These are phyloP conservation scores for Metschnikowia gelsemii DNA, from an alignment of 805 yeast genomes.

Conservation along the genomic window DNA sequence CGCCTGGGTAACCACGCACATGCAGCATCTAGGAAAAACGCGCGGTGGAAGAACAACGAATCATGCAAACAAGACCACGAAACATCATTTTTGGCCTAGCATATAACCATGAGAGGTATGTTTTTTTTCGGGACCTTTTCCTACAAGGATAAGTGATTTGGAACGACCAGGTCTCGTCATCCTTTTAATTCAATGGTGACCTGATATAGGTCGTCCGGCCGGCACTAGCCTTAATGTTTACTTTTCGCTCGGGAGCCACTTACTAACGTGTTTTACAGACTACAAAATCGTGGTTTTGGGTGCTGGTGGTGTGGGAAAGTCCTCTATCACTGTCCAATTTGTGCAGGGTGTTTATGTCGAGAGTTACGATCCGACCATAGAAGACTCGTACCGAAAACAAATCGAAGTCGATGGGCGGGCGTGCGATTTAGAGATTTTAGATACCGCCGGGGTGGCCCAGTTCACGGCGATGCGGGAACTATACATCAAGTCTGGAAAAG, in stretches of 20 bases:
- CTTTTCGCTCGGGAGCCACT: slow-evolving; percentile 1
- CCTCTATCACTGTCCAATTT: slow-evolving; percentile 88
- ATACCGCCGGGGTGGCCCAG: slow-evolving; percentile 74
- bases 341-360: slow-evolving; percentile 89
- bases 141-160: no score
- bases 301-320: slow-evolving; percentile 97
- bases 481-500: slow-evolving; percentile 85
- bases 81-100: neutral
- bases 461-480: slow-evolving; percentile 94
- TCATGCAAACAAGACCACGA: neutral
- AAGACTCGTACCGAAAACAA: slow-evolving; percentile 89
- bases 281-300: slow-evolving; percentile 90
- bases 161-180: no score
- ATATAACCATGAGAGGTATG: slow-evolving; percentile 18
- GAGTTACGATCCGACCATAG: slow-evolving; percentile 94
- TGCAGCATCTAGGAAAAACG: slow-evolving; percentile 3
- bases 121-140: no score
- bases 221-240: slow-evolving; percentile 4
- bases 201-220: no score
- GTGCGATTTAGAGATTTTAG: slow-evolving; percentile 72
- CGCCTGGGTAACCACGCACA: no score
- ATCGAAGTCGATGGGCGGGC: slow-evolving; percentile 85
- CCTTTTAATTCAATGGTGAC: no score
- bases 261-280: slow-evolving; percentile 43
- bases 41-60: neutral